phyloP scores from a whole-genome alignment of 1,139 yeast species.

The Blastobotrys petasosporus region DNA sequence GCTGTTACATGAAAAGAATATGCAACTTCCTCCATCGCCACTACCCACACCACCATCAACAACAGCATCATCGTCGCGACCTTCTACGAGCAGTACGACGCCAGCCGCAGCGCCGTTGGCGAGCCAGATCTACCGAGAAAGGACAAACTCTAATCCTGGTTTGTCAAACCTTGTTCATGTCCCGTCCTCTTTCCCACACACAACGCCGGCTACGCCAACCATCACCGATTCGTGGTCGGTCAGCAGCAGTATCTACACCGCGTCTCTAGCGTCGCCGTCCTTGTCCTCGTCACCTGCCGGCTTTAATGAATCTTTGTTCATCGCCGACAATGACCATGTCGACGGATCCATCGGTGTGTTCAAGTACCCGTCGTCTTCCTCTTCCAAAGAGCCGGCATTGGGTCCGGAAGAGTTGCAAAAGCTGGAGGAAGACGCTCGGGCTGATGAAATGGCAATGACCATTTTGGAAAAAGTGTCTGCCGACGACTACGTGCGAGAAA shows the following conservation, averaged over 20 bases:
- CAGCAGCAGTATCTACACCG: conserved; percentile 10
- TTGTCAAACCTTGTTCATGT: too few species aligned
- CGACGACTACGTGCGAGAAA: conserved; percentile 26
- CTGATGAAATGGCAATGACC: conserved; percentile 34
- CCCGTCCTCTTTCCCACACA: neutral
- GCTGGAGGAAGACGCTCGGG: conserved; percentile 23
- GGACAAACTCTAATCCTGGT: too few species aligned
- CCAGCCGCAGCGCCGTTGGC: too few species aligned
- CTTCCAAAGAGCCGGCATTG: neutral
- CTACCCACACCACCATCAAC: neutral
- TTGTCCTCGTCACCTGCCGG: neutral
- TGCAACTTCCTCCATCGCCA: neutral
- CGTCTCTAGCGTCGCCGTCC: conserved; percentile 5
- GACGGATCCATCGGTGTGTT: neutral
- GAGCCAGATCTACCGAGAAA: too few species aligned
- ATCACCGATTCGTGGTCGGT: conserved; percentile 3
- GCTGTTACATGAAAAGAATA: neutral
- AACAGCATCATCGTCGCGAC: neutral
- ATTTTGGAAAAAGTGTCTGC: conserved; percentile 31
- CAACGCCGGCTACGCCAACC: too few species aligned
- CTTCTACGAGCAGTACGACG: neutral
- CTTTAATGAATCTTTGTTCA: conserved; percentile 5
- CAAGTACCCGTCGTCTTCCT: neutral
- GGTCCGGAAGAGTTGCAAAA: conserved; percentile 3
- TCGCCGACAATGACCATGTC: conserved; percentile 5